These are phyloP conservation scores for Epichloe gansuensis DNA, from an alignment of 2,329 filamentous ascomycete genomes.

Conservation along the genomic window DNA sequence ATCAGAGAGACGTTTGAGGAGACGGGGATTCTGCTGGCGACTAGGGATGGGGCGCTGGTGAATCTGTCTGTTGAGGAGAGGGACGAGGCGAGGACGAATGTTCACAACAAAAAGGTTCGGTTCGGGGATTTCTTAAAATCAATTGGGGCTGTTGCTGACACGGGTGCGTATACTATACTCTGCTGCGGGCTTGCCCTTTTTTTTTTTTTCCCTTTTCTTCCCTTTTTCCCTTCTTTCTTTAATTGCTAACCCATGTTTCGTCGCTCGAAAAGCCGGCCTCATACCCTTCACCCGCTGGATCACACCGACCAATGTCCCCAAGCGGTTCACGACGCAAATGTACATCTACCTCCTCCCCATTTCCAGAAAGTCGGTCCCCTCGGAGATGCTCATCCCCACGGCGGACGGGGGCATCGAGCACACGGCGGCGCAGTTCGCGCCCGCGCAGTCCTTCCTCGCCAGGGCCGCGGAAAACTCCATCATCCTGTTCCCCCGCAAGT, in stretches of 20 bases:
- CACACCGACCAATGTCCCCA: conserved; percentile 60
- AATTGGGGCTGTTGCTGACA: conserved; percentile 51
- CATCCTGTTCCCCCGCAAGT: conserved; percentile 82
- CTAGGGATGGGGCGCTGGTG: conserved; percentile 41
- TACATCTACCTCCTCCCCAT: conserved; percentile 79
- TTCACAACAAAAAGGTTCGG: conserved; percentile 53
- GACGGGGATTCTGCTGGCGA: conserved; percentile 73
- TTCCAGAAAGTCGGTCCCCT: conserved; percentile 24
- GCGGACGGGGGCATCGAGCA: conserved; percentile 57
- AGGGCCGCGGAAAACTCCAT: conserved; percentile 53
- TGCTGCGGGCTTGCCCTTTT: neutral
- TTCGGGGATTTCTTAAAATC: conserved; percentile 54
- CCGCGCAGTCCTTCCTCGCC: conserved; percentile 55
- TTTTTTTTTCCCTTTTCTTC: neutral
- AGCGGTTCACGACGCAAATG: conserved; percentile 91
- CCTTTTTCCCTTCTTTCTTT: neutral
- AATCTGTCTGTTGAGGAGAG: conserved; percentile 46
- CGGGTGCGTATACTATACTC: conserved; percentile 33
- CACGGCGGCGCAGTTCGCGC: conserved; percentile 68
- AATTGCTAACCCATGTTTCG: neutral
- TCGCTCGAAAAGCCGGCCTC: conserved; percentile 37
- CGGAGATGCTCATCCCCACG: conserved; percentile 49
- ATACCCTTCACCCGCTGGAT: conserved; percentile 87
- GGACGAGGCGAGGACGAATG: conserved; percentile 51
- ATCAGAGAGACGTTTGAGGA: conserved; percentile 93